A percentile compares a stretch with the other conserved stretches of the same genome.
These are phyloP conservation scores for Colletotrichum plurivorum DNA, from an alignment of 2,329 filamentous ascomycete species.

Conservation along the genomic window DNA sequence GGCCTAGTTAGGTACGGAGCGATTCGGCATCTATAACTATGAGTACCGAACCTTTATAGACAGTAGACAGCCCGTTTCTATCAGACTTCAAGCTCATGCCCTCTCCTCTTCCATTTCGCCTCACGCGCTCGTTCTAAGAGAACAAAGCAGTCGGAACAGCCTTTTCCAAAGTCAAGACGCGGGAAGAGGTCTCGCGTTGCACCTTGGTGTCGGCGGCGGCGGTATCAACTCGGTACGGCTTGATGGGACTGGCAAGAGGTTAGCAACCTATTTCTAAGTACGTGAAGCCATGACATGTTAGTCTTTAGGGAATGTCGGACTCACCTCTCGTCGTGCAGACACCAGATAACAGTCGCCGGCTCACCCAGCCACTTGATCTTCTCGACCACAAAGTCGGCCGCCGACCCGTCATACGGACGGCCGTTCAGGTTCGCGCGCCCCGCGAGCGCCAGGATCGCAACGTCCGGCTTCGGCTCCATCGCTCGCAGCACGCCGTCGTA, in stretches of 20 bases:
- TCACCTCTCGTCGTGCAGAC: slow-evolving; percentile 17
- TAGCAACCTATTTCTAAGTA: not conserved
- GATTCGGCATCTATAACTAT: too few species aligned
- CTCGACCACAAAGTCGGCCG: slow-evolving; percentile 9
- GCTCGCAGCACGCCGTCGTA: slow-evolving; percentile 11
- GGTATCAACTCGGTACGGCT: slow-evolving; percentile 8
- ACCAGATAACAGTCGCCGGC: slow-evolving; percentile 7
- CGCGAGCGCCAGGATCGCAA: slow-evolving; percentile 8
- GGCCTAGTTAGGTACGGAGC: too few species aligned
- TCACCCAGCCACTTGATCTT: slow-evolving; percentile 16
- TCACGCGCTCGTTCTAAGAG: too few species aligned
- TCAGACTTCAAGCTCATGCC: too few species aligned
- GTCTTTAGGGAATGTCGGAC: not conserved
- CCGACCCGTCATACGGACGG: slow-evolving; percentile 11
- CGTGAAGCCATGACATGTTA: not conserved
- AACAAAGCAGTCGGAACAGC: not conserved
- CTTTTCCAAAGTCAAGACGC: not conserved
- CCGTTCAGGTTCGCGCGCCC: slow-evolving; percentile 26
- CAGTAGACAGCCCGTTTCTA: too few species aligned
- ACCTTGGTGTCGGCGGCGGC: not conserved
- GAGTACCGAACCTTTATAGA: too few species aligned
- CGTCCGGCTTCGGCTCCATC: slow-evolving; percentile 1
- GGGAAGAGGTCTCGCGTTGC: not conserved
- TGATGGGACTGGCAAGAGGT: not conserved
- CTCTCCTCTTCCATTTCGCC: too few species aligned